These are phyloP conservation scores for Dalechampia spathulata DNA, from an alignment of 441 rosid genomes.

Conservation along the genomic window DNA sequence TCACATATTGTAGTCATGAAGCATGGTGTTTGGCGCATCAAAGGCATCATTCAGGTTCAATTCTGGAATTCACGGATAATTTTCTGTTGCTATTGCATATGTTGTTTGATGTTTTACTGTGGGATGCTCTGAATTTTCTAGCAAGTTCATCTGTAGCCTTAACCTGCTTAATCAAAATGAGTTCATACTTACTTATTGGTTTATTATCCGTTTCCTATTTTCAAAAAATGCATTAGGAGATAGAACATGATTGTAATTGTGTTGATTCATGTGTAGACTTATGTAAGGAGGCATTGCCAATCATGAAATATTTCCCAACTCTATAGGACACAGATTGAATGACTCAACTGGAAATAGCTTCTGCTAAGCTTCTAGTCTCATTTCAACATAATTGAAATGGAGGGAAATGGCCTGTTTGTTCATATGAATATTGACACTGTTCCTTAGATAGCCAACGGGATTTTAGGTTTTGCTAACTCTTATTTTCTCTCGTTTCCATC, in stretches of 20 bases:
- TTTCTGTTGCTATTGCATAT: slow-evolving; percentile 1
- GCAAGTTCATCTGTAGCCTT: too few species aligned
- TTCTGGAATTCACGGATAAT: slow-evolving; percentile 9
- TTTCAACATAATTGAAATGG: not conserved
- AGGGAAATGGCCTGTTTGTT: too few species aligned
- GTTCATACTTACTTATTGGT: too few species aligned
- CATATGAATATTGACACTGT: not conserved
- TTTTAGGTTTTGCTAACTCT: not conserved
- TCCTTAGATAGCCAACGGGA: not conserved
- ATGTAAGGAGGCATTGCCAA: too few species aligned
- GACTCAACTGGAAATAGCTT: not conserved
- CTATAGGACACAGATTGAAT: not conserved
- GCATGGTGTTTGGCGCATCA: slow-evolving; percentile 88
- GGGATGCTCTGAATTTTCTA: too few species aligned
- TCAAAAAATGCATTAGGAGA: too few species aligned
- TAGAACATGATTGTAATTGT: too few species aligned
- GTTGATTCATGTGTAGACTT: too few species aligned
- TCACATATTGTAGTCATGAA: slow-evolving; percentile 66
- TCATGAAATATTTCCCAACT: not conserved
- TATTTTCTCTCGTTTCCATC: not conserved
- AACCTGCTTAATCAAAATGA: too few species aligned
- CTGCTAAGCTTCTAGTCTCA: not conserved
- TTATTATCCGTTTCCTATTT: too few species aligned
- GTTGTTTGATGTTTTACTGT: not conserved
- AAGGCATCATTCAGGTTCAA: slow-evolving; percentile 91